phyloP scores from a whole-genome alignment of 176 grass and related monocot species.

The Aegilops bicornis region DNA sequence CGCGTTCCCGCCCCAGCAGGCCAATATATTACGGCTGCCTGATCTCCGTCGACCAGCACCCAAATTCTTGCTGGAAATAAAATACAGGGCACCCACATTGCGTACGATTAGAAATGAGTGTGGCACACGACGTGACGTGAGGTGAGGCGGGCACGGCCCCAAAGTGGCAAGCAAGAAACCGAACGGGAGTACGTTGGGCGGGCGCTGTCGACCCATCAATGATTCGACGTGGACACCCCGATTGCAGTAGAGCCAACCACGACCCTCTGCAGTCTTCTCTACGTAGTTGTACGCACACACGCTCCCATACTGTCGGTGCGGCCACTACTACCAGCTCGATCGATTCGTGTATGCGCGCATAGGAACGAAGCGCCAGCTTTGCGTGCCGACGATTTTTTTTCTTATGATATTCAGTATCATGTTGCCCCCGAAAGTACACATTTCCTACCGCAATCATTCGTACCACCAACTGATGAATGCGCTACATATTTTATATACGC shows the following conservation, averaged over 20 bases:
- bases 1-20: not conserved
- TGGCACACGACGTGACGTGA: not conserved
- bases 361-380: not conserved
- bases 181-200: slow-evolving; percentile 3
- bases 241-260: slow-evolving; percentile 11
- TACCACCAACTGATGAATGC: not conserved
- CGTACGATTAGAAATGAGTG: not conserved
- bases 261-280: not conserved
- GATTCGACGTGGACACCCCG: slow-evolving; percentile 24
- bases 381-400: not conserved
- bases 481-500: not conserved
- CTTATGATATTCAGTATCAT: no score
- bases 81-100: not conserved
- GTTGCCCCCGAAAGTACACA: not conserved
- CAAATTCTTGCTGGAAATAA: not conserved
- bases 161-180: not conserved
- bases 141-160: not conserved
- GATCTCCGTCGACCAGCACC: not conserved
- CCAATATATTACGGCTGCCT: not conserved
- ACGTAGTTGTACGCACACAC: no score
- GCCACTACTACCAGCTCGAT: no score
- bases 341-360: no score
- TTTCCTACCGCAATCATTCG: not conserved
- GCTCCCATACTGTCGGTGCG: not conserved
- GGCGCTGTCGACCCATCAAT: slow-evolving; percentile 31